These are phyloP conservation scores for Aspergillus thermomutatus DNA, from an alignment of 2,329 filamentous ascomycete genomes.

Conservation along the genomic window DNA sequence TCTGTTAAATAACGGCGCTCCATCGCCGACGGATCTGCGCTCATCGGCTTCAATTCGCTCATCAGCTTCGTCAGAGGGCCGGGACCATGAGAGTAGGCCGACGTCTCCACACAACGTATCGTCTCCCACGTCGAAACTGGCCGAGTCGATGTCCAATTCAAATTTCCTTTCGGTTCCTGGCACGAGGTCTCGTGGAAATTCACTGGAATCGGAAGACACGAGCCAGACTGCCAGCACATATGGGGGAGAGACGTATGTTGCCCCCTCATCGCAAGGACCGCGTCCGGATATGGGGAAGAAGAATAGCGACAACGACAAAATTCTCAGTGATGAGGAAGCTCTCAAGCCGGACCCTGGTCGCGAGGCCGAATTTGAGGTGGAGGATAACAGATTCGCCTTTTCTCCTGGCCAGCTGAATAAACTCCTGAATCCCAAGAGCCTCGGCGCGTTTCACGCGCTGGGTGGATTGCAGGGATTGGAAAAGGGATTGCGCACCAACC, in stretches of 20 bases:
- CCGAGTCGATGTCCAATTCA: conserved; percentile 47
- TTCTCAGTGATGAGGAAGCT: conserved; percentile 61
- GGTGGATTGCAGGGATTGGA: conserved; percentile 71
- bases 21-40: conserved; percentile 50
- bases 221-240: conserved; percentile 51
- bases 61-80: conserved; percentile 57
- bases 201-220: conserved; percentile 60
- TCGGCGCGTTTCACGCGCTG: conserved; percentile 70
- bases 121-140: conserved; percentile 55
- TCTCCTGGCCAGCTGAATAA: conserved; percentile 71
- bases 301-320: conserved; percentile 22
- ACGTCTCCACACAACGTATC: conserved; percentile 67
- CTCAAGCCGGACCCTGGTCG: conserved; percentile 67
- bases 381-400: conserved; percentile 69
- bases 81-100: conserved; percentile 54
- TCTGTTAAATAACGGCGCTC: conserved; percentile 28
- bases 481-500: conserved; percentile 67
- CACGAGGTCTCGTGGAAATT: conserved; percentile 61
- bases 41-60: conserved; percentile 52
- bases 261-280: conserved; percentile 41
- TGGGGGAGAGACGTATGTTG: conserved; percentile 54
- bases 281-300: conserved; percentile 40
- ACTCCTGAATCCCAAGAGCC: conserved; percentile 74
- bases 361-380: conserved; percentile 65
- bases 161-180: conserved; percentile 63